These are phyloP conservation scores for Alternaria brassicae DNA, from an alignment of 2,329 filamentous ascomycete genomes.

Conservation along the genomic window DNA sequence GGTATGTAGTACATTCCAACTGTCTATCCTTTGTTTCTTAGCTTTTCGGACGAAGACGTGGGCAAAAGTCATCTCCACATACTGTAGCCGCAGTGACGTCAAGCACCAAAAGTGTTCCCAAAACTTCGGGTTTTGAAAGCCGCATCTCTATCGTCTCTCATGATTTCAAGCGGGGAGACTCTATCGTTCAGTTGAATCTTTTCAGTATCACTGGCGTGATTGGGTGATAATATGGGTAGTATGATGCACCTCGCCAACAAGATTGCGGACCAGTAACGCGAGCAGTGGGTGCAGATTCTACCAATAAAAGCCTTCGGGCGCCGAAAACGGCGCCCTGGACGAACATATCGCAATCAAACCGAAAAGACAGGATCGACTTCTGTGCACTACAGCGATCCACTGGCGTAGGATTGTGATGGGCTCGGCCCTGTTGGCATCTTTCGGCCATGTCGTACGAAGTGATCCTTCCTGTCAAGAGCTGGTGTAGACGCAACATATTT, in stretches of 20 bases:
- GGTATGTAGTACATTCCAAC: neutral
- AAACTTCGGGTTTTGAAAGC: neutral
- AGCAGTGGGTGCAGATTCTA: neutral
- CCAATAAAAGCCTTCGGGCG: neutral
- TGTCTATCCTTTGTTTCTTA: neutral
- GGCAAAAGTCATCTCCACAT: neutral
- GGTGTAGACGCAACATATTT: neutral
- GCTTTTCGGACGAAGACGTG: neutral
- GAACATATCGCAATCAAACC: neutral
- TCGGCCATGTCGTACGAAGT: neutral
- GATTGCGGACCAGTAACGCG: neutral
- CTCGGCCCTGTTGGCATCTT: neutral
- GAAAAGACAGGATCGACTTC: too few relatives aligned
- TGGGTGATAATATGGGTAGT: neutral
- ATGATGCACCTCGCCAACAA: neutral
- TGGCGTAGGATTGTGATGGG: too few relatives aligned
- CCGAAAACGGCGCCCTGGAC: neutral
- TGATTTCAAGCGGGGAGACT: neutral
- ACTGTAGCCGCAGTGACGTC: neutral
- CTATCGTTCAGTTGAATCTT: neutral
- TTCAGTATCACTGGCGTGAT: neutral
- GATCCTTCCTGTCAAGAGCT: neutral
- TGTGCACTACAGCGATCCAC: neutral
- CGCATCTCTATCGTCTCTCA: neutral
- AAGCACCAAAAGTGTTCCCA: neutral